A percentile compares a stretch with the other conserved stretches of the same genome.
Evolutionary conservation across 768 basidiomycete species (phyloP).

Genomic region (Pleurotus platypus): DNA sequence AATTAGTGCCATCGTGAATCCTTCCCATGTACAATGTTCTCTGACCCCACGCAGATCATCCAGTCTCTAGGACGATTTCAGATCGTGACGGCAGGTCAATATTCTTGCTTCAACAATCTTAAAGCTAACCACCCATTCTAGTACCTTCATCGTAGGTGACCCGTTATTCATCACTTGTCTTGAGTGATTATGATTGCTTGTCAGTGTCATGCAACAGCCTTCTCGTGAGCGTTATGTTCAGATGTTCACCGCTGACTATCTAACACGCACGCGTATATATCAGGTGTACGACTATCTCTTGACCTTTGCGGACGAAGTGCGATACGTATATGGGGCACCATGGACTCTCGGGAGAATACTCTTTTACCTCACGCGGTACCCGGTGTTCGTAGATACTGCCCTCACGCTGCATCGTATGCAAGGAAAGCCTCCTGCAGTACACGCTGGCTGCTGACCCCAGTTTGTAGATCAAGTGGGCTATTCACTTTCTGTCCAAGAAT

Average conservation of each 20-base stretch:
- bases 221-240: background rate
- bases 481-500: background rate
- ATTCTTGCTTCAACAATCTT: background rate
- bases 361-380: conserved; percentile 4
- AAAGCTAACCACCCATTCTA: background rate
- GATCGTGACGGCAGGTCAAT: background rate
- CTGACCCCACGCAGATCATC: background rate
- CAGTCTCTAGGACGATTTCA: conserved; percentile 2
- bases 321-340: conserved; percentile 14
- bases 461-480: conserved; percentile 9
- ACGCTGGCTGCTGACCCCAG: conserved; percentile 3
- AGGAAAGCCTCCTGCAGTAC: background rate
- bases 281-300: conserved; percentile 19
- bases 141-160: conserved; percentile 3
- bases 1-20: too few relatives aligned
- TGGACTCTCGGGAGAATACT: conserved; percentile 8
- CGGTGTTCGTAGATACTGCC: conserved; percentile 1
- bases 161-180: background rate
- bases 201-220: background rate
- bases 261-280: background rate
- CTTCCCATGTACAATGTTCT: background rate
- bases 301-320: conserved; percentile 14
- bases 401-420: conserved; percentile 6
- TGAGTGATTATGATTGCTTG: background rate
- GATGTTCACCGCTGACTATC: too few relatives aligned